These are phyloP conservation scores for Trichoderma brevicompactum DNA, from an alignment of 2,329 filamentous ascomycete genomes.

Conservation along the genomic window DNA sequence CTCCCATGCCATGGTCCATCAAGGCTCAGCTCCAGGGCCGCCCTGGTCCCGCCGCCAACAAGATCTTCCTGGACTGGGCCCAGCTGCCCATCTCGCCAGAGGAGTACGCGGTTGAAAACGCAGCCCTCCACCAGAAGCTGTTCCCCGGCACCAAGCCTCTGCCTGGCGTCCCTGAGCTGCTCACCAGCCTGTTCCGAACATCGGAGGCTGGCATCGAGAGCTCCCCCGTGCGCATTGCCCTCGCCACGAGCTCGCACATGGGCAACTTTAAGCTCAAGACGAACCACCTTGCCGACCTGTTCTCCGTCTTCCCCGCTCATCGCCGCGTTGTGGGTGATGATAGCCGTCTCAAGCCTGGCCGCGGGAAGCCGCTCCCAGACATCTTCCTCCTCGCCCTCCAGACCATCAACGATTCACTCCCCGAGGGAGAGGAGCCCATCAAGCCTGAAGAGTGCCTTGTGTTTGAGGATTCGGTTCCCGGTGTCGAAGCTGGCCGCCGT, in stretches of 20 bases:
- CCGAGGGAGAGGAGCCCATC: constrained; percentile 66
- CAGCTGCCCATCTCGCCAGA: constrained; percentile 75
- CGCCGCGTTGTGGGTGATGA: constrained; percentile 87
- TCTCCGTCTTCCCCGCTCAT: constrained; percentile 68
- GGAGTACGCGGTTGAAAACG: constrained; percentile 65
- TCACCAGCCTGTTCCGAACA: constrained; percentile 62
- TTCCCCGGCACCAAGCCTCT: constrained; percentile 79
- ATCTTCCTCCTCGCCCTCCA: constrained; percentile 88
- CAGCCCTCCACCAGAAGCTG: constrained; percentile 67
- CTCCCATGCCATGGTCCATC: constrained; percentile 85
- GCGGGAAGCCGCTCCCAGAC: constrained; percentile 94
- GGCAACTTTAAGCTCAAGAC: constrained; percentile 81
- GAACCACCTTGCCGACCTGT: constrained; percentile 59
- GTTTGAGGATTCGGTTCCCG: constrained; percentile 93
- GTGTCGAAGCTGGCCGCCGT: constrained; percentile 85
- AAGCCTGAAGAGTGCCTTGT: constrained; percentile 87
- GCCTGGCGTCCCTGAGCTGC: constrained; percentile 73
- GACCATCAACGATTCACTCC: constrained; percentile 78
- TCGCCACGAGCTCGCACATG: constrained; percentile 79
- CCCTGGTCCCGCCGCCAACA: constrained; percentile 57
- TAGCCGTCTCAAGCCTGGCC: constrained; percentile 70
- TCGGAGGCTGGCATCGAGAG: constrained; percentile 36
- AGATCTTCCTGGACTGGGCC: constrained; percentile 76
- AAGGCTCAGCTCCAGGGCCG: constrained; percentile 81
- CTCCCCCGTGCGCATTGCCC: constrained; percentile 71